A percentile compares a stretch with the other conserved stretches of the same genome.
Conservation (phyloP, 2,329 filamentous ascomycete genomes). For the Pestalotiopsis sp. region DNA sequence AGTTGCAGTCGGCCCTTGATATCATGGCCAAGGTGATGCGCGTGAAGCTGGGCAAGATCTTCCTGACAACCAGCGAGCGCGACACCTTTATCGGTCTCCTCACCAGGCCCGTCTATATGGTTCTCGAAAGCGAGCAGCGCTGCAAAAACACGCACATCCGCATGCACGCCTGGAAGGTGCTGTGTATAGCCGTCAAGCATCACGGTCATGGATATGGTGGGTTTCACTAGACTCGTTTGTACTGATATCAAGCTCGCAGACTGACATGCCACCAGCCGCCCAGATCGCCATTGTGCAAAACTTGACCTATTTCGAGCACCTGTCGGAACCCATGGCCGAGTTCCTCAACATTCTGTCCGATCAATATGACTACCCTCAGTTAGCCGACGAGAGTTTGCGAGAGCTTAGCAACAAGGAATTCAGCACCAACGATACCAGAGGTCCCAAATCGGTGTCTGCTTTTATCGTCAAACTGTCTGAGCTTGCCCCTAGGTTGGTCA, state of each 20-base stretch:
- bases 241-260: conserved; percentile 19
- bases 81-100: conserved; percentile 94
- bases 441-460: conserved; percentile 92
- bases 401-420: conserved; percentile 98
- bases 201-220: conserved; percentile 94
- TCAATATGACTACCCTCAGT: conserved; percentile 95
- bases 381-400: conserved; percentile 89
- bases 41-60: conserved; percentile 88
- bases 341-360: conserved; percentile 94
- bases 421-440: conserved; percentile 92
- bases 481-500: conserved; percentile 85
- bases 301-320: conserved; percentile 95
- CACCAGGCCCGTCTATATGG: conserved; percentile 88
- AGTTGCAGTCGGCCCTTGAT: conserved; percentile 86
- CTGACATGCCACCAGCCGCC: conserved; percentile 62
- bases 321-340: conserved; percentile 99
- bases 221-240: conserved; percentile 22
- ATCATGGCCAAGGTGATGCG: conserved; percentile 96
- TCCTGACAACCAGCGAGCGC: conserved; percentile 92
- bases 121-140: conserved; percentile 90
- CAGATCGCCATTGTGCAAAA: conserved; percentile 99
- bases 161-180: conserved; percentile 96
- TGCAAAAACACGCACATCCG: conserved; percentile 86
- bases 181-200: conserved; percentile 96
- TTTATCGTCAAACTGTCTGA: conserved; percentile 95